Base-by-base conservation (phyloP, 805 yeast genomes). In the Zygoascus ofunaensis region DNA sequence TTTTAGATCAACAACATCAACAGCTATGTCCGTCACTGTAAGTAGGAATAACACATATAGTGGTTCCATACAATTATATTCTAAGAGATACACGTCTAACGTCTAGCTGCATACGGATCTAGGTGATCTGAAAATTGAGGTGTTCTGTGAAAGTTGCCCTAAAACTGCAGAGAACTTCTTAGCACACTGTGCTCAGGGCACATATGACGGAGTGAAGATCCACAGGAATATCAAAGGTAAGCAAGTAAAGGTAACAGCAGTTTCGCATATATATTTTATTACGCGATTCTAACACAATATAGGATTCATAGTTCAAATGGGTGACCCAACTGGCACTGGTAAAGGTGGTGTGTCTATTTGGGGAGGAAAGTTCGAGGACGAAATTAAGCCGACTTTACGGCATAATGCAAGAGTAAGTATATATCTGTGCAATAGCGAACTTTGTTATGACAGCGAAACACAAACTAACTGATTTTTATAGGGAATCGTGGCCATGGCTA, bases 401-500 rank as follows among this genome's bases (percentile, higher is more conserved):
- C 95, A 86, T 68, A 76, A 74, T 67, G 77, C 73, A 62, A 81
- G 90, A 53, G 52, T 48, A 41, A 1, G 50, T 46, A 21, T 28
- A 20, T 17, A n/a, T n/a, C n/a, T n/a, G n/a, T n/a, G n/a, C n/a
- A n/a, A n/a, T n/a, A 42, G 23, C 7, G 30, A 22, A n/a, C n/a
- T n/a, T n/a, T n/a, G n/a, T n/a, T n/a, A n/a, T n/a, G n/a, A n/a
- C n/a, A n/a, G n/a, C n/a, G n/a, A n/a, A n/a, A n/a, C n/a, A n/a
- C n/a, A 26, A 21, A 22, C 5, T 5, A n/a, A 10, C n/a, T 10
- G 37, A 34, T 8, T 10, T 17, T 17, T 15, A 17, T 24, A 49
- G 68, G 94, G 94, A 62, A 69, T 87, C 50, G 73, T 87, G 51
- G 83, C 94, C 1, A 87, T 87, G 96, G 96, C 95, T 40, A 87